phyloP scores from a whole-genome alignment of 2,329 filamentous ascomycete species.

The Dothistroma septosporum region DNA sequence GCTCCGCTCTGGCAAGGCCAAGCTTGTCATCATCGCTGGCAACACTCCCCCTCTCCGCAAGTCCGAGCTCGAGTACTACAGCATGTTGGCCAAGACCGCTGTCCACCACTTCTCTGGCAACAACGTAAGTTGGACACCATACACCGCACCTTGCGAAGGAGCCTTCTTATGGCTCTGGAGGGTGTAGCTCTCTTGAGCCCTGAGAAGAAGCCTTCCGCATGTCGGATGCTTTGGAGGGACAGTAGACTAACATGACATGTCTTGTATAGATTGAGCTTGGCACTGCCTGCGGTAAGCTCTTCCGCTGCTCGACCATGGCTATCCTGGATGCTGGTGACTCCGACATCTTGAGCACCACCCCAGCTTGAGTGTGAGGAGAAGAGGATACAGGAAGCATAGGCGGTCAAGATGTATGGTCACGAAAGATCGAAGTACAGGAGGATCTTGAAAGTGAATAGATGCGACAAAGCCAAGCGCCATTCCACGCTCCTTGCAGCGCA shows the following conservation, averaged over 20 bases:
- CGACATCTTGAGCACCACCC: slow-evolving; percentile 82
- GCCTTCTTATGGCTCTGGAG: slow-evolving; percentile 35
- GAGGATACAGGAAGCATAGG: slow-evolving; percentile 9
- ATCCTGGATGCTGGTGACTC: slow-evolving; percentile 95
- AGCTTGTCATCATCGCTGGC: slow-evolving; percentile 91
- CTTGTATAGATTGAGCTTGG: slow-evolving; percentile 84
- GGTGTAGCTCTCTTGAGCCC: slow-evolving; percentile 53
- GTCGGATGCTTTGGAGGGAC: slow-evolving; percentile 74
- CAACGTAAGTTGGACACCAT: slow-evolving; percentile 72
- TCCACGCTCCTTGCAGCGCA: neutral
- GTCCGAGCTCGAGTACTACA: slow-evolving; percentile 82
- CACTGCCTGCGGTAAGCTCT: slow-evolving; percentile 98
- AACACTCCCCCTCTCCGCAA: slow-evolving; percentile 98
- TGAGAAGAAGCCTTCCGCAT: slow-evolving; percentile 72
- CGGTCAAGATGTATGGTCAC: neutral
- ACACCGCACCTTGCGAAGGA: slow-evolving; percentile 34
- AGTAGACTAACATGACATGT: slow-evolving; percentile 43
- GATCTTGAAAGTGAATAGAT: no score
- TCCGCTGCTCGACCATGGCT: slow-evolving; percentile 95
- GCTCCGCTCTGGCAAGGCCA: slow-evolving; percentile 93
- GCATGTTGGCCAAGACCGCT: slow-evolving; percentile 86
- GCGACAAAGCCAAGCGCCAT: no score
- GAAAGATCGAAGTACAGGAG: no score
- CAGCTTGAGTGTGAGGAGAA: slow-evolving; percentile 34
- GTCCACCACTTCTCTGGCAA: slow-evolving; percentile 98